Evolutionary conservation across 2,329 filamentous ascomycete species (phyloP).

Genomic region (Aureobasidium sp.): DNA sequence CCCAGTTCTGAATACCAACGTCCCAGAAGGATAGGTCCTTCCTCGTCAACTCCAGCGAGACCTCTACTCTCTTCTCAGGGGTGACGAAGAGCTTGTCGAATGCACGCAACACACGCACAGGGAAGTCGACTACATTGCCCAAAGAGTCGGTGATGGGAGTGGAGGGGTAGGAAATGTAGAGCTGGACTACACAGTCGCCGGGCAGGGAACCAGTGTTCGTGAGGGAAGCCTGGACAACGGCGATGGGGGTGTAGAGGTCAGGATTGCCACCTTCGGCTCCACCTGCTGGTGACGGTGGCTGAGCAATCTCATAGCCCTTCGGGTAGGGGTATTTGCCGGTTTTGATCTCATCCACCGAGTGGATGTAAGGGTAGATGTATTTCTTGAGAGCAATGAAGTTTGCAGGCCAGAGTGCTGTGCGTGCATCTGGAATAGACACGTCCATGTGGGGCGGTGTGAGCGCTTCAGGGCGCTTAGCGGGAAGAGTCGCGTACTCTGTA

Average conservation of each 20-base stretch:
- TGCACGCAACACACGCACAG: constrained; percentile 38
- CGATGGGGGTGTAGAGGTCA: constrained; percentile 53
- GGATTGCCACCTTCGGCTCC: constrained; percentile 64
- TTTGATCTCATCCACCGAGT: constrained; percentile 42
- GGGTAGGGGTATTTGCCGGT: constrained; percentile 45
- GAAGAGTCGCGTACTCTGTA: constrained; percentile 29
- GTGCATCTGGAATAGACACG: constrained; percentile 46
- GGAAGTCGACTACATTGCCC: constrained; percentile 34
- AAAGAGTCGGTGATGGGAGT: constrained; percentile 21
- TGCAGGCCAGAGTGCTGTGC: constrained; percentile 54
- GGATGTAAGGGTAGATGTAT: constrained; percentile 68
- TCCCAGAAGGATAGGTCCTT: constrained; percentile 32
- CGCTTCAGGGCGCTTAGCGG: constrained; percentile 36
- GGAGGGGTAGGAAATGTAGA: constrained; percentile 45
- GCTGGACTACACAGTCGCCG: constrained; percentile 50
- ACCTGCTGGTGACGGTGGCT: constrained; percentile 55
- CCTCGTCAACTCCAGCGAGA: constrained; percentile 26
- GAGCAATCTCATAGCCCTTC: constrained; percentile 45
- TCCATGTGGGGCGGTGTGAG: constrained; percentile 50
- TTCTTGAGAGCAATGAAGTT: constrained; percentile 57
- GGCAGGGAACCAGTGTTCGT: constrained; percentile 54
- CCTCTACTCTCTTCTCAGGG: constrained; percentile 18
- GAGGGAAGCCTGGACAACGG: constrained; percentile 46
- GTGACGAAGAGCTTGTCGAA: constrained; percentile 38
- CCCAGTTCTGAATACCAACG: constrained; percentile 30